Percentiles rank a stretch among this genome's conserved stretches.
These are phyloP conservation scores for Lachnellula suecica DNA, from an alignment of 2,329 filamentous ascomycete genomes.

Conservation along the genomic window DNA sequence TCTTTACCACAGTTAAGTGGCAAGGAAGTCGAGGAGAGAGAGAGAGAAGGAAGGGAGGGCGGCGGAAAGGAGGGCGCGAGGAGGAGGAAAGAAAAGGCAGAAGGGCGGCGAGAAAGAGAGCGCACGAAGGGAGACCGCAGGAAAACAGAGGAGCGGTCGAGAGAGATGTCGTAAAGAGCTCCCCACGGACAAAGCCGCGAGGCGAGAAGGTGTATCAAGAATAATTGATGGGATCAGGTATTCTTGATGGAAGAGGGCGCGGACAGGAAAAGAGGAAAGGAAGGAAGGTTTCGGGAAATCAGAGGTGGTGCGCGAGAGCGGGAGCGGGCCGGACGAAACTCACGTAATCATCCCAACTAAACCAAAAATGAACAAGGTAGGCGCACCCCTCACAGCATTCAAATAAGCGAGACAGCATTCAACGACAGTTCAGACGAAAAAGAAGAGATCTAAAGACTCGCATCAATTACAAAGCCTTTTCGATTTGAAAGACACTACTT, in stretches of 20 bases:
- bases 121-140: not conserved
- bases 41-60: not conserved
- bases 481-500: too few species aligned
- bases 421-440: too few species aligned
- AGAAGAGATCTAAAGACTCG: too few species aligned
- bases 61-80: not conserved
- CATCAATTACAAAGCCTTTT: too few species aligned
- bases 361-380: too few species aligned
- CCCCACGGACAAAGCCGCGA: too few species aligned
- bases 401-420: too few species aligned
- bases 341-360: too few species aligned
- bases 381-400: too few species aligned
- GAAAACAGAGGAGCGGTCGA: too few species aligned
- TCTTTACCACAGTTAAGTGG: not conserved
- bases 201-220: too few species aligned
- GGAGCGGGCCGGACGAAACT: not conserved
- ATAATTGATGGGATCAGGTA: not conserved
- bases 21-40: not conserved
- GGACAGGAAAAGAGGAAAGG: not conserved
- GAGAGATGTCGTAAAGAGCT: too few species aligned
- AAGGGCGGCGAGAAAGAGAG: not conserved
- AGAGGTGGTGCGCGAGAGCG: not conserved
- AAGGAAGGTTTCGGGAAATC: not conserved
- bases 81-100: not conserved
- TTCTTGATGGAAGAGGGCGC: not conserved